phyloP scores from a whole-genome alignment of 345 rosid genomes.

The Eucalyptus coolabah region DNA sequence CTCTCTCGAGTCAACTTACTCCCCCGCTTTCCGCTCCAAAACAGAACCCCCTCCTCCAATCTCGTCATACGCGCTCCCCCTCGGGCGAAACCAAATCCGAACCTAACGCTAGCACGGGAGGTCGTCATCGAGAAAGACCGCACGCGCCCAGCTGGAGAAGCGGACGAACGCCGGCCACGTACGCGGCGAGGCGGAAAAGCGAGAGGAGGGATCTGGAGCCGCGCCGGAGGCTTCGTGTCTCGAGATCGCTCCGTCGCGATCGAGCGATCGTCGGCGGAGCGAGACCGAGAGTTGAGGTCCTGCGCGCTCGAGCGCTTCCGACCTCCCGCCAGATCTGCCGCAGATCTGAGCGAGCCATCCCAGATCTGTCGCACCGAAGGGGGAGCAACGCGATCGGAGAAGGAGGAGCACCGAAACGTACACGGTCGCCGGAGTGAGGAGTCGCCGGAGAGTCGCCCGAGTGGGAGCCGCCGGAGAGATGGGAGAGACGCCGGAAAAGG shows the following conservation, averaged over 20 bases:
- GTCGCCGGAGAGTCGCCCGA: too few species aligned
- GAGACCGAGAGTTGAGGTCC: background rate
- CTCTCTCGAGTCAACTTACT: background rate
- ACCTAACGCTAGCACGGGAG: background rate
- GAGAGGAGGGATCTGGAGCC: background rate
- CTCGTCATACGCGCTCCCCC: background rate
- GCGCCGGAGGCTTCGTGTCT: background rate
- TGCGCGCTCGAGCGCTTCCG: background rate
- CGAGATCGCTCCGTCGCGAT: background rate
- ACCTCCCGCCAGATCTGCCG: background rate
- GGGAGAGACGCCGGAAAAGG: too few species aligned
- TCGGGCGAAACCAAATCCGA: background rate
- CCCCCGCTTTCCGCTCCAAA: background rate
- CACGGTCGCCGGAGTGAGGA: too few species aligned
- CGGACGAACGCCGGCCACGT: background rate
- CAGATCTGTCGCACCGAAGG: too few species aligned
- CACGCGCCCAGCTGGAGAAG: background rate
- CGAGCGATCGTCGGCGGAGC: background rate
- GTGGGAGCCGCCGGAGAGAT: too few species aligned
- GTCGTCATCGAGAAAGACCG: background rate
- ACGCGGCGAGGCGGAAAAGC: background rate
- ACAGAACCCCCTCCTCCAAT: background rate
- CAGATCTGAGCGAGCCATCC: too few species aligned
- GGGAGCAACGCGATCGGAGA: too few species aligned
- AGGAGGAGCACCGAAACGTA: too few species aligned